Conservation (phyloP, 257 asterid species). For the Nicotiana obtusifolia region DNA sequence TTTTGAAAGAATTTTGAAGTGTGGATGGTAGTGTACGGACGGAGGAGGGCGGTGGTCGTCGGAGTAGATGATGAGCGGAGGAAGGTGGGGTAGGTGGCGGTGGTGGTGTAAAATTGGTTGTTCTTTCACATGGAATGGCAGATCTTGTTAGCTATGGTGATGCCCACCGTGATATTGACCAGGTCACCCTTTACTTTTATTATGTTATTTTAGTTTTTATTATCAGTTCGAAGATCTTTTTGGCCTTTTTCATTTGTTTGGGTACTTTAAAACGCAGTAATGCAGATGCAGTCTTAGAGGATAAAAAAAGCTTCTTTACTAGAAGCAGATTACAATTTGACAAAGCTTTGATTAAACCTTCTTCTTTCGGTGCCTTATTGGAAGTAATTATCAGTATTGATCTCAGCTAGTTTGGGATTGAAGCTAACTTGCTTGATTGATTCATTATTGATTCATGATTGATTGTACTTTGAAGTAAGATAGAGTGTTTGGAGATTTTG, state of each 20-base stretch:
- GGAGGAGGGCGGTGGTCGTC: constrained; percentile 35
- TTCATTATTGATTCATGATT: neutral
- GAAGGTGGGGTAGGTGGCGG: constrained; percentile 63
- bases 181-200: constrained; percentile 34
- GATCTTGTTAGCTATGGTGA: constrained; percentile 86
- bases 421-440: neutral
- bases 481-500: neutral
- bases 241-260: neutral
- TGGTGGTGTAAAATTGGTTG: constrained; percentile 71
- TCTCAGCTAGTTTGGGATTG: neutral
- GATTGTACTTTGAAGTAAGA: neutral
- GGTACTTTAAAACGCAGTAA: neutral
- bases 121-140: constrained; percentile 92
- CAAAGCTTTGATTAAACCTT: neutral
- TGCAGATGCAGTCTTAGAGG: neutral
- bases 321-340: neutral
- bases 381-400: neutral
- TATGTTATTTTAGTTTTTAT: neutral
- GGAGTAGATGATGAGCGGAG: constrained; percentile 81
- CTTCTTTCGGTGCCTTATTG: neutral
- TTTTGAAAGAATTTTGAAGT: constrained; percentile 25
- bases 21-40: constrained; percentile 67
- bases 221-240: neutral
- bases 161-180: constrained; percentile 81
- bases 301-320: constrained; percentile 8